A percentile compares a stretch with the other conserved stretches of the same genome.
Evolutionary conservation across 1,139 yeast genomes (phyloP).

Genomic region (Blastobotrys proliferans): DNA sequence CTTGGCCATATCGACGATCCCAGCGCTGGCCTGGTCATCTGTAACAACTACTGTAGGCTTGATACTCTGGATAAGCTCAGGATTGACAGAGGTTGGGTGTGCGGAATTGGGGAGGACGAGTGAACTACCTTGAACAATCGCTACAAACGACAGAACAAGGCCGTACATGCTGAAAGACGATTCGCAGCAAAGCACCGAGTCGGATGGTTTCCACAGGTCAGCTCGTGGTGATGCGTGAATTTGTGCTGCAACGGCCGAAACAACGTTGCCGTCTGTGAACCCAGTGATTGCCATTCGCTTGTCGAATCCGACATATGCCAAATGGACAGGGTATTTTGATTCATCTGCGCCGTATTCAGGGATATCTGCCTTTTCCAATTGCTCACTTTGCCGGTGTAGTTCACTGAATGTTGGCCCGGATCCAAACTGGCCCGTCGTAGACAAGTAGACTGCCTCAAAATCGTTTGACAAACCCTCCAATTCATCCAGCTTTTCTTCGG

Average conservation of each 20-base stretch:
- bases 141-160: slow-evolving; percentile 31
- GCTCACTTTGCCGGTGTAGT: slow-evolving; percentile 15
- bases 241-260: slow-evolving; percentile 36
- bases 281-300: slow-evolving; percentile 6
- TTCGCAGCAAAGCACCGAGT: slow-evolving; percentile 32
- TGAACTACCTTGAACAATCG: slow-evolving; percentile 29
- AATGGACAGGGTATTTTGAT: slow-evolving; percentile 2
- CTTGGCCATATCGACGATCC: slow-evolving; percentile 1
- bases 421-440: neutral
- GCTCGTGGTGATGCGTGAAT: slow-evolving; percentile 32
- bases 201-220: slow-evolving; percentile 30
- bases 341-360: slow-evolving; percentile 14
- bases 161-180: slow-evolving; percentile 28
- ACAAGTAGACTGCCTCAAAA: neutral
- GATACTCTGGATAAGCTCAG: slow-evolving; percentile 21
- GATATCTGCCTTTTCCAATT: neutral
- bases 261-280: slow-evolving; percentile 27
- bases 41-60: slow-evolving; percentile 26
- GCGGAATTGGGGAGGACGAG: slow-evolving; percentile 26
- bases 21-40: slow-evolving; percentile 29
- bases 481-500: slow-evolving; percentile 13
- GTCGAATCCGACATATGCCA: slow-evolving; percentile 8
- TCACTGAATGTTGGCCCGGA: slow-evolving; percentile 3
- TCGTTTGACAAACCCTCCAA: too few relatives aligned
- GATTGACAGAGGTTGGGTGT: slow-evolving; percentile 16